Evolutionary conservation across 495 filamentous ascomycete species (phyloP), one percentile per base, ranked within the genome.

Genomic region (Penicillium ochrochloron): DNA sequence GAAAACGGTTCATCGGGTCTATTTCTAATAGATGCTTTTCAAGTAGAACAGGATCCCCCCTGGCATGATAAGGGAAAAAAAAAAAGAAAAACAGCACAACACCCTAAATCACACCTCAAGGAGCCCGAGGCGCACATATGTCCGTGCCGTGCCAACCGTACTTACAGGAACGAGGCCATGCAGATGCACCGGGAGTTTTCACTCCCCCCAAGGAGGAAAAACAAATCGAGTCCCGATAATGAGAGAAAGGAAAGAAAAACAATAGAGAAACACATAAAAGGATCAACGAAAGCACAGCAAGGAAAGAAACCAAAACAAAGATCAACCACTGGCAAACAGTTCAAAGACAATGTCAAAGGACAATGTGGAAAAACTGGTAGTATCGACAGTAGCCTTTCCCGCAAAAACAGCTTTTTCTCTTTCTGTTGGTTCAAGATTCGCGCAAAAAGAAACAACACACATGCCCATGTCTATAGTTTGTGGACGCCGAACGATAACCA

Each of bases 381-480:
- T 68, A 66, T 70, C 66, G 68, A 77, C 69, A 65, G 61, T 64
- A 67, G 68, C 66, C 73, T 68, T 75, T 76, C 73, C 69, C 64
- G 60, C 61, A 74, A 75, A 8, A 54, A n/a, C 48, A 66, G 66
- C 66, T 72, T 71, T 72, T 72, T 73, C 59, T 67, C 66, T 61
- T 64, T 70, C 66, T 66, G 62, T 58, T 61, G 66, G 25, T 27
- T 67, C 66, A 62, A 71, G 64, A 57, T 70, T 70, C 59, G 63
- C 68, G 65, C 61, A 69, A 72, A 73, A 72, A 74, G 69, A 62
- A 70, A 70, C 66, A 59, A 42, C 35, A 58, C 53, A 79, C 77
- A 80, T 80, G 78, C 78, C 78, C 78, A 74, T 69, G 75, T 80
- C 78, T 80, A 80, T 80, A 66, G 67, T 66, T 56, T 73, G 73